Percentiles rank a stretch among this genome's conserved stretches.
These are phyloP conservation scores for Zygotorulaspora mrakii DNA, from an alignment of 1,139 yeast genomes.

Conservation along the genomic window DNA sequence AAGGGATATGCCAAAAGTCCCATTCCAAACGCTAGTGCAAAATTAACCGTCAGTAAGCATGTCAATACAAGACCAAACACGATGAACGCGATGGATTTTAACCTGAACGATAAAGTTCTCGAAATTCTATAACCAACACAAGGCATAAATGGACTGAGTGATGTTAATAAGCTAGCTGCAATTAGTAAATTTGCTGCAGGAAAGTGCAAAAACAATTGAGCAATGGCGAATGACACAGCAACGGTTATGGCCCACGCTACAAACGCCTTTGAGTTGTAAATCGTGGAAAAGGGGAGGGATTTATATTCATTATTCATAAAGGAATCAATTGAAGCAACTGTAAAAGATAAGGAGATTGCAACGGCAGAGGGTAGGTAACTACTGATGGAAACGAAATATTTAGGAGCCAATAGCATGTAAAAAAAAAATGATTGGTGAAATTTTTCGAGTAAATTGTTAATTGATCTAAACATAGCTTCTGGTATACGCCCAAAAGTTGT, in stretches of 20 bases:
- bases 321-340: constrained; percentile 64
- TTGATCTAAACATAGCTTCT: constrained; percentile 83
- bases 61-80: constrained; percentile 67
- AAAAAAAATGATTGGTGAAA: constrained; percentile 97
- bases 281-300: constrained; percentile 20
- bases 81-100: constrained; percentile 47
- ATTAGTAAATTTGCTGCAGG: constrained; percentile 17
- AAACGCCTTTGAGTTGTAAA: constrained; percentile 22
- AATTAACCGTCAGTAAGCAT: constrained; percentile 76
- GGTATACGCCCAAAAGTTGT: constrained; percentile 89
- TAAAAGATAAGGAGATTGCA: constrained; percentile 64
- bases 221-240: constrained; percentile 27
- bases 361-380: constrained; percentile 88
- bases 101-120: constrained; percentile 27
- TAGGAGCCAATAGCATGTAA: constrained; percentile 76
- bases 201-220: constrained; percentile 24
- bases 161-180: constrained; percentile 15
- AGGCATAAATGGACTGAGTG: constrained; percentile 22
- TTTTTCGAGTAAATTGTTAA: constrained; percentile 88
- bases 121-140: constrained; percentile 20
- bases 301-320: constrained; percentile 45
- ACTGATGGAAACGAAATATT: constrained; percentile 84
- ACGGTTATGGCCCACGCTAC: constrained; percentile 19
- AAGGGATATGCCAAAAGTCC: constrained; percentile 71
- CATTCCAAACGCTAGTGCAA: constrained; percentile 69